phyloP scores from a whole-genome alignment of 176 grass and related monocot genomes.

The Zea mays region DNA sequence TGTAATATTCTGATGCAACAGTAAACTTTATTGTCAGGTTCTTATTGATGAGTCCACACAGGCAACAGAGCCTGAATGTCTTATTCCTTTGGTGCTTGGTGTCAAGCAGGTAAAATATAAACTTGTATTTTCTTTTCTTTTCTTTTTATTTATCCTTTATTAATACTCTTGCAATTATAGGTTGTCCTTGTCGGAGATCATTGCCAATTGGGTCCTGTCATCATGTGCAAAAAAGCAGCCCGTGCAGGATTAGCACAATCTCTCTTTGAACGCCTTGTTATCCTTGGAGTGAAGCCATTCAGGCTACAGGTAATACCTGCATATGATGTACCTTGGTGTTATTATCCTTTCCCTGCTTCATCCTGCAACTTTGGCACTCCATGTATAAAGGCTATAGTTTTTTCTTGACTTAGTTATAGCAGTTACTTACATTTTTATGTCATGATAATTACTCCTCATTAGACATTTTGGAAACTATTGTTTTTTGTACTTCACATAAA shows the following conservation, averaged over 20 bases:
- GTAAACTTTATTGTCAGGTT: slow-evolving; percentile 60
- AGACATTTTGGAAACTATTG: not conserved
- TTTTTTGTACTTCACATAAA: not conserved
- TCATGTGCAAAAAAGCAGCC: slow-evolving; percentile 99
- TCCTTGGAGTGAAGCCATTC: slow-evolving; percentile 97
- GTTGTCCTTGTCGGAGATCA: slow-evolving; percentile 99
- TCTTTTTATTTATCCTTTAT: slow-evolving; percentile 6
- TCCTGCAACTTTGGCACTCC: not conserved
- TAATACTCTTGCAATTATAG: slow-evolving; percentile 37
- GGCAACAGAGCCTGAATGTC: slow-evolving; percentile 92
- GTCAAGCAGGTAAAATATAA: slow-evolving; percentile 90
- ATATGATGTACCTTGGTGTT: not conserved
- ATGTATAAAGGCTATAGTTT: not conserved
- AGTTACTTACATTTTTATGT: not conserved
- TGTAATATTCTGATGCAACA: not conserved
- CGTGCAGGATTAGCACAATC: slow-evolving; percentile 96
- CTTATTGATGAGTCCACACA: slow-evolving; percentile 99
- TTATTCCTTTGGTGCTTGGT: slow-evolving; percentile 95
- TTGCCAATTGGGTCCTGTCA: slow-evolving; percentile 96
- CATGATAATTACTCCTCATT: not conserved
- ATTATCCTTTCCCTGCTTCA: not conserved
- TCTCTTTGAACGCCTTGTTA: slow-evolving; percentile 94
- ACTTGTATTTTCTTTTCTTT: not conserved
- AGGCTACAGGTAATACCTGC: slow-evolving; percentile 74
- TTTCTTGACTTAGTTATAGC: not conserved